A percentile compares a stretch with the other conserved stretches of the same genome.
Conservation (phyloP, 176 grass and related monocot species). For the Dactylis glomerata region DNA sequence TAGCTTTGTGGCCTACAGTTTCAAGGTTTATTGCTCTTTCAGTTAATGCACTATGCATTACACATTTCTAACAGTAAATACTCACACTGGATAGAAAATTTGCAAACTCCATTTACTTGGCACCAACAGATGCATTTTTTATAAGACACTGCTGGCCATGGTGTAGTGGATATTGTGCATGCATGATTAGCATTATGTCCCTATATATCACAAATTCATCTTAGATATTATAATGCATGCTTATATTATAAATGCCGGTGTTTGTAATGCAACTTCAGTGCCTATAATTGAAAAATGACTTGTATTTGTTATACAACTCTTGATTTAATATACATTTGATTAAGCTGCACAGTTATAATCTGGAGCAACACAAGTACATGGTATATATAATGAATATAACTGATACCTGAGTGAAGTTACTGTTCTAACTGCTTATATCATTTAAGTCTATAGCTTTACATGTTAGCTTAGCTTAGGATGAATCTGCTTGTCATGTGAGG, state of each 20-base stretch:
- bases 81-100: constrained; percentile 1
- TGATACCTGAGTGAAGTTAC: not conserved
- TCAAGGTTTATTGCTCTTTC: not conserved
- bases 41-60: not conserved
- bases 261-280: not conserved
- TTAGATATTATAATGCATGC: not conserved
- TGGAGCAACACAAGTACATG: not conserved
- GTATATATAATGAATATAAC: not conserved
- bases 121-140: not conserved
- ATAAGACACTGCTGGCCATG: not conserved
- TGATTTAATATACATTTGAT: not conserved
- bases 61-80: not conserved
- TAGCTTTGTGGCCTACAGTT: constrained; percentile 10
- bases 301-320: not conserved
- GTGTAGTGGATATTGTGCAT: not conserved
- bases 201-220: not conserved
- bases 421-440: not conserved
- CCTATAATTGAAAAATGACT: not conserved
- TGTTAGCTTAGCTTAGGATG: not conserved
- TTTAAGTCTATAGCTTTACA: not conserved
- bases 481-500: not conserved
- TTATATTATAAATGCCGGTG: not conserved
- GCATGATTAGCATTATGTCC: not conserved
- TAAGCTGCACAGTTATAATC: not conserved
- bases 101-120: not conserved